Evolutionary conservation across 1,284 basidiomycete species (phyloP), one percentile per base, ranked within the genome.

Genomic region (Retiboletus flavoniger): DNA sequence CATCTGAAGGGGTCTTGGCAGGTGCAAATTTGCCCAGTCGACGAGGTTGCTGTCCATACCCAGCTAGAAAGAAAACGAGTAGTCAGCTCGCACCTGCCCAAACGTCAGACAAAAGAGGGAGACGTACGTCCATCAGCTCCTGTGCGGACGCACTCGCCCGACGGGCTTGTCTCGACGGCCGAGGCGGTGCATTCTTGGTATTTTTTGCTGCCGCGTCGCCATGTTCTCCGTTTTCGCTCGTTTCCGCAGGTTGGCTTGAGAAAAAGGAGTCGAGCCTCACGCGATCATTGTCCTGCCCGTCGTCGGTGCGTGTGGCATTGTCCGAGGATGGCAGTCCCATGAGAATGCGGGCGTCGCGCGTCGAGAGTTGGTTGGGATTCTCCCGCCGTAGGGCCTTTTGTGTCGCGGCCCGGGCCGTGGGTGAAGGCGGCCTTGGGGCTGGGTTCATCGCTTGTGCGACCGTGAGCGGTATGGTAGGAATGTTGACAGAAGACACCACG

Each of bases 371-470:
- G 69, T 93, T 90, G 8, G 93, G 90, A 68, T 98, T 93, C 60
- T 94, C 91, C 32, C 93, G 79, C 10, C 91, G 83, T 53, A 90
- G 78, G 0, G 94, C 94, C 56, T 89, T 87, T 74, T 99, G 96
- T 0, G 91, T 92, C 6, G 94, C 91, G 6, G 85, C 93, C 14
- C 95, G 87, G 9, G 89, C 85, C 0, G 84, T 83, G 0, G 97
- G 97, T 1, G 93, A 96, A 0, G 96, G 97, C 1, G 97, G 96
- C 11, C 96, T 82, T 11, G 96, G 96, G 0, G 92, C 89, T 1
- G 94, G 94, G 65, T 93, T 94, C 91, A 98, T 93, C 8, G 95
- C 86, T 74, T 98, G 95, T 1, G 96, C 96, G 44, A 98, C 92
- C 39, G 89, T 84, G 38, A 99, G 81, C 3, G 95, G 93, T 57